Base-by-base conservation (phyloP, 177 flowering plant genomes). In the Telopea speciosissima region DNA sequence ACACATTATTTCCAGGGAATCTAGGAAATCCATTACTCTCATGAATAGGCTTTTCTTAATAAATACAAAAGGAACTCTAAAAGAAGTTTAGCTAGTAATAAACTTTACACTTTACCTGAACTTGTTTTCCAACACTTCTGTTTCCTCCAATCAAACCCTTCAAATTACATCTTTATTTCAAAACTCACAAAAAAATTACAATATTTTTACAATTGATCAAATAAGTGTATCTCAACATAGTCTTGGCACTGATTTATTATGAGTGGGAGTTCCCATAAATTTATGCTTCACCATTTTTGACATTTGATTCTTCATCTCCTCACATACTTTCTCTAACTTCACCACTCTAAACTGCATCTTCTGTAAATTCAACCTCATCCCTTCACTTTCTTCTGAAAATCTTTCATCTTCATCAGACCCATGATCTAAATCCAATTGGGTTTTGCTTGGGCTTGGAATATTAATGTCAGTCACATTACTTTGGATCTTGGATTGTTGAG, bases 321-420 rank as follows among this genome's bases (percentile, higher is more conserved):
- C 87, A 31, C 93, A 89, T 21, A 80, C 81, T 66, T 84, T 87
- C 87, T 91, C 97, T 80, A 90, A 79, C 74, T 93, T 90, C 74
- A 83, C 74, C 68, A 93, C 95, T 79, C 92, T 89, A 81, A 85
- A 81, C 74, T 90, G 90, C 96, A 92, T 90, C 62, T 73, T 86
- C 69, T 89, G 81, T 24, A 92, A 69, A 68, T 89, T 83, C 63
- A 79, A 3, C 66, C 71, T 86, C 85, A 82, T 68, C 59, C 79
- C 83, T 36, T 79, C 82, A 5, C 74, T 59, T 3, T 45, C 63
- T 49, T 67, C 71, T 10, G 72, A 40, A 45, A 36, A 64, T n/a
- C 2, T 28, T 28, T 62, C 75, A 3, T 66, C 75, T 0, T 63
- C 73, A 17, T 26, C 74, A 22, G 31, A 9, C 3, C 56, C 68